Evolutionary conservation across 2,329 filamentous ascomycete genomes (phyloP), one percentile per base, ranked within the genome.

Genomic region (Samsoniella hepiali): DNA sequence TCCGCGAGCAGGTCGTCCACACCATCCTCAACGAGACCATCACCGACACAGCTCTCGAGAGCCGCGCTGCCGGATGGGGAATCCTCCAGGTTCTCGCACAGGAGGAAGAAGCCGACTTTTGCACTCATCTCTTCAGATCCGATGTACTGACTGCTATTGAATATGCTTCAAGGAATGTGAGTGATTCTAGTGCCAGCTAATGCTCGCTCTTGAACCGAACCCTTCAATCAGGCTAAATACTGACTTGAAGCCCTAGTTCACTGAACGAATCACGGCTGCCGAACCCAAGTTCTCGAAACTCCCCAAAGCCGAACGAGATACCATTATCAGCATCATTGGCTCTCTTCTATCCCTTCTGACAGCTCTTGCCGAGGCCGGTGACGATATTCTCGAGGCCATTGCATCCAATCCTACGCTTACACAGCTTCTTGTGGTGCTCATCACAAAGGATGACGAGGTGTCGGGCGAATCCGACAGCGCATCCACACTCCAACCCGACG

Each of bases 51-150:
- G 84, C 80, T 63, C 77, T 88, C 59, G 86, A 89, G 74, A 86
- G 85, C 68, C 81, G 84, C 55, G 84, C 86, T 50, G 84, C 86
- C 27, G 88, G 86, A n/a, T 90, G 88, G 88, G 82, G 84, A 13
- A 87, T 89, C 67, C 76, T 90, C 59, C 81, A 82, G 67, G 81
- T 85, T 49, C 77, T 90, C 60, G 84, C 82, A 2, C 77, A 84
- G 66, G 83, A 88, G 69, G 88, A 90, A 72, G 87, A 88, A 68
- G 77, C 82, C 13, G 87, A 89, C 69, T 89, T 90, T 64, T 88
- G 85, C 66, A 77, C 90, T 27, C 86, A 90, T 68, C 72, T 90
- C 63, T 89, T 82, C 69, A 78, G 88, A 50, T 76, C 84, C 34
- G 87, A 89, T 71, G 74, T 88, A 15, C 69, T 90, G 64, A 85